Evolutionary conservation across 768 basidiomycete species (phyloP).

Genomic region (Macrolepiota dolichaula): DNA sequence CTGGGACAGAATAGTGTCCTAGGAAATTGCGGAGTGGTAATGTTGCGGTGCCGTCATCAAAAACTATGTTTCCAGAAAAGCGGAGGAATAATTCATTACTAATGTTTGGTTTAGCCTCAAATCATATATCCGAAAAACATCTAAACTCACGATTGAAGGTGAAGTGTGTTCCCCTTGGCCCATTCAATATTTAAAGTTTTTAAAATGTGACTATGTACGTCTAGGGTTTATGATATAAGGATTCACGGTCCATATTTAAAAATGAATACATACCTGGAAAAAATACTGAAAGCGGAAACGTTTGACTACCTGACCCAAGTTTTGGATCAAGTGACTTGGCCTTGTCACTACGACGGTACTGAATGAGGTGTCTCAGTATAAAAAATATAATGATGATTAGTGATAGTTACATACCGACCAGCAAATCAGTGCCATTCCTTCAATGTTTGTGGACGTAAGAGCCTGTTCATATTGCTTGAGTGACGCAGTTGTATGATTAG

Average conservation of each 20-base stretch:
- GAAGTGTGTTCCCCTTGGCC: neutral
- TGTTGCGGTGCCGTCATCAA: neutral
- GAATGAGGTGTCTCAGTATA: too few relatives aligned
- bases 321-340: neutral
- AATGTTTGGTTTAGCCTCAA: neutral
- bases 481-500: neutral
- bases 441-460: neutral
- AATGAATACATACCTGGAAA: neutral
- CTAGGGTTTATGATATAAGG: neutral
- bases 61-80: neutral
- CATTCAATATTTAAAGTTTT: neutral
- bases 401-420: neutral
- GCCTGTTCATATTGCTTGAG: neutral
- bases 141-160: neutral
- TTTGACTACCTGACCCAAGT: neutral
- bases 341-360: neutral
- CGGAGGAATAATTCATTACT: neutral
- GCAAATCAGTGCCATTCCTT: neutral
- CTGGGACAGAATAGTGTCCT: neutral
- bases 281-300: neutral
- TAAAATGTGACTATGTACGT: neutral
- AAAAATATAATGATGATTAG: neutral
- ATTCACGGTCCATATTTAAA: neutral
- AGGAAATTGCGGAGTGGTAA: neutral
- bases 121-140: neutral